Evolutionary conservation across 2,329 filamentous ascomycete species (phyloP), one percentile per base, ranked within the genome.

Genomic region (Fusarium avenaceum): DNA sequence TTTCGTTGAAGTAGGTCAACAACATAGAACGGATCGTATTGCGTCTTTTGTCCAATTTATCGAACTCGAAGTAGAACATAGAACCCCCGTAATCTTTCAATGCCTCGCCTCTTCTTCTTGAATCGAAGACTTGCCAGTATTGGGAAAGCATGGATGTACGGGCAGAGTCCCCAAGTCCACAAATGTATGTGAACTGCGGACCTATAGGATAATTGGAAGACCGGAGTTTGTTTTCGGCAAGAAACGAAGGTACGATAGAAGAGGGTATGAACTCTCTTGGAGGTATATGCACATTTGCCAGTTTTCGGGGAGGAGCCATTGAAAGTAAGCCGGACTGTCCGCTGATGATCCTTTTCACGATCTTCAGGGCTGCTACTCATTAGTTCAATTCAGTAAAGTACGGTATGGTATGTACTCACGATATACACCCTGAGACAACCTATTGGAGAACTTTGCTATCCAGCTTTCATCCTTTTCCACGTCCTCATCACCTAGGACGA

Each of bases 331-430:
- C 32, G 13, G 32, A 15, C 32, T 35, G 32, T 6, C n/a, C 4
- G 13, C 14, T 7, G 6, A 35, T 17, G 4, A 35, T 35, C 0
- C 7, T 15, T 1, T 2, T 3, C 4, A 4, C 3, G 13, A 35
- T 6, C 15, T 35, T 35, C 14, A 35, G 14, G 15, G 32, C 32
- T 33, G 11, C 13, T 33, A 7, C 14, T 6, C 32, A 33, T 14
- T 14, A 17, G 13, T 7, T 33, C 32, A 24, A 33, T 33, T 33
- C 32, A 15, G 6, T 15, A 14, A 17, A 14, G 15, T 33, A 2
- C 3, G 15, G 32, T 14, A 17, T 33, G 13, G 7, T 14, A 15
- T 33, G 32, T 35, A 35, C 32, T 17, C 13, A 35, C 32, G 32
- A 3, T 35, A 35, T 15, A 35, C n/a, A 13, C 7, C 32, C 14